phyloP scores from a whole-genome alignment of 2,329 filamentous ascomycete species.

The Penicillium sp. region DNA sequence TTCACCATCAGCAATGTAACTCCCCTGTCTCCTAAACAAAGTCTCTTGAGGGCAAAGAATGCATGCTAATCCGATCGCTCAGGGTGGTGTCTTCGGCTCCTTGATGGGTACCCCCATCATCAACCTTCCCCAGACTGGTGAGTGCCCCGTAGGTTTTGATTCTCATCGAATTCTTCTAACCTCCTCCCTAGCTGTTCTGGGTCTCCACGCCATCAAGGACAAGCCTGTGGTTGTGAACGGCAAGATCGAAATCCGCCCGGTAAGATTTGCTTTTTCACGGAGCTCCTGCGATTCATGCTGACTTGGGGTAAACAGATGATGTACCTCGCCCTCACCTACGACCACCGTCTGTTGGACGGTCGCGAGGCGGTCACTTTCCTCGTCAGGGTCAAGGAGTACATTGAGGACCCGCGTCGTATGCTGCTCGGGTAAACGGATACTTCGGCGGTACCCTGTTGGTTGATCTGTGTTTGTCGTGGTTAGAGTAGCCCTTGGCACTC shows the following conservation, averaged over 20 bases:
- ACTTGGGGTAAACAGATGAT: conserved; percentile 64
- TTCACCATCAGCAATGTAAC: conserved; percentile 90
- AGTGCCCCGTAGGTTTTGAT: conserved; percentile 10
- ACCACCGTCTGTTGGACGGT: conserved; percentile 91
- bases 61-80: conserved; percentile 4
- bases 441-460: conserved; percentile 1
- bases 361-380: conserved; percentile 94
- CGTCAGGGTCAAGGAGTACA: conserved; percentile 94
- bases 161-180: not conserved
- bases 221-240: conserved; percentile 84
- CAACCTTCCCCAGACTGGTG: conserved; percentile 83
- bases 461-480: conserved; percentile 12
- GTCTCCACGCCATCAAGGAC: conserved; percentile 95
- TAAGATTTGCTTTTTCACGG: conserved; percentile 32
- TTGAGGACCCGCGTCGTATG: conserved; percentile 93
- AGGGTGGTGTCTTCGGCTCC: conserved; percentile 89
- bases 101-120: conserved; percentile 98
- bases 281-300: conserved; percentile 4
- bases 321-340: conserved; percentile 96
- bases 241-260: conserved; percentile 85
- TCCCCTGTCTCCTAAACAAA: not conserved
- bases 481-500: conserved; percentile 15
- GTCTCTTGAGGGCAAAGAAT: not conserved
- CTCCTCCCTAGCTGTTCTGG: conserved; percentile 61
- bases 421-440: conserved; percentile 51